Percentiles rank a stretch among this genome's conserved stretches.
These are phyloP conservation scores for Paragyromitra xinjiangensis DNA, from an alignment of 495 filamentous ascomycete species.

Conservation along the genomic window DNA sequence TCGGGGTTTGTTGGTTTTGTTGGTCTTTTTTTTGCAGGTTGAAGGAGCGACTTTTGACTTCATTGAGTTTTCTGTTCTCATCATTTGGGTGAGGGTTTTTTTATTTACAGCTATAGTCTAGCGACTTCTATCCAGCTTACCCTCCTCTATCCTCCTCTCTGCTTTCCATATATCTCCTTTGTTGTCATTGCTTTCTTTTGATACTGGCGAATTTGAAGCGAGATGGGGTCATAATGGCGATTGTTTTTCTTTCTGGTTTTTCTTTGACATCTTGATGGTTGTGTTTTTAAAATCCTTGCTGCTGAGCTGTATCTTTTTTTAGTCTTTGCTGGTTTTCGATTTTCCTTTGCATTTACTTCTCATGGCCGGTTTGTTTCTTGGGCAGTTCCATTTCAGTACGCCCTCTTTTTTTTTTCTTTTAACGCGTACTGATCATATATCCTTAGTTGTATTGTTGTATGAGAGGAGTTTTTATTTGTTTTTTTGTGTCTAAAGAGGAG, in stretches of 20 bases:
- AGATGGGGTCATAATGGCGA: constrained; percentile 53
- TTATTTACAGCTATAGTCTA: constrained; percentile 39
- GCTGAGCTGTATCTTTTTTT: constrained; percentile 37
- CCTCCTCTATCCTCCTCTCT: constrained; percentile 31
- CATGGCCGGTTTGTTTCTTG: constrained; percentile 43
- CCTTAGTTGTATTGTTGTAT: constrained; percentile 44
- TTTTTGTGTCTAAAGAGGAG: constrained; percentile 18
- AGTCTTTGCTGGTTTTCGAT: constrained; percentile 41
- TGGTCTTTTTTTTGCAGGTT: constrained; percentile 36
- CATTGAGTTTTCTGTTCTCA: constrained; percentile 34
- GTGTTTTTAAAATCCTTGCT: constrained; percentile 37
- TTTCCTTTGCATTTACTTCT: constrained; percentile 39
- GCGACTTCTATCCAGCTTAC: constrained; percentile 11
- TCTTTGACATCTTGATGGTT: constrained; percentile 49
- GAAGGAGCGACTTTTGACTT: constrained; percentile 41
- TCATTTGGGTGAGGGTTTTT: constrained; percentile 58
- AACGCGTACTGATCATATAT: constrained; percentile 48
- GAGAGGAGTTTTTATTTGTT: constrained; percentile 39
- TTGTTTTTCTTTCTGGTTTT: constrained; percentile 34
- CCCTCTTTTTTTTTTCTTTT: constrained; percentile 34
- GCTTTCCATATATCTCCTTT: constrained; percentile 47
- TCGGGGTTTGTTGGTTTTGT: constrained; percentile 47
- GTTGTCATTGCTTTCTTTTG: constrained; percentile 45
- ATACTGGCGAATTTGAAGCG: constrained; percentile 49
- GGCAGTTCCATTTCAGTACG: constrained; percentile 36